Evolutionary conservation across 768 basidiomycete species (phyloP).

Genomic region (Gloeostereum incarnatum): DNA sequence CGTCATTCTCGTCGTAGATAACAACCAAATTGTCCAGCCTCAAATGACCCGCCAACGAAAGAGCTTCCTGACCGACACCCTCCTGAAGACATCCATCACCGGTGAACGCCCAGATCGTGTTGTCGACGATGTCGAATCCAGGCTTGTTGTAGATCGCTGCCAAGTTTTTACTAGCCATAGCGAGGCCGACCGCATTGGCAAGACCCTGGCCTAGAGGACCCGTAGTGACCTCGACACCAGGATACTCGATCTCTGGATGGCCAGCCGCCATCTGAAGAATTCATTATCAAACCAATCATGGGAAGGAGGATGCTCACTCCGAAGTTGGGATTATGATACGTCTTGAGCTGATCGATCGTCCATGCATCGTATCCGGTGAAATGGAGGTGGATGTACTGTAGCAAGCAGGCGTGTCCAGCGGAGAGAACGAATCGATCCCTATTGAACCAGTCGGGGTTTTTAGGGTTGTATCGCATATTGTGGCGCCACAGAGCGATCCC

Average conservation of each 20-base stretch:
- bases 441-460: constrained; percentile 9
- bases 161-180: constrained; percentile 7
- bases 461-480: constrained; percentile 9
- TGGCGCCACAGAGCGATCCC: constrained; percentile 8
- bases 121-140: constrained; percentile 5
- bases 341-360: constrained; percentile 7
- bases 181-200: constrained; percentile 8
- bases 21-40: constrained; percentile 8
- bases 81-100: constrained; percentile 9
- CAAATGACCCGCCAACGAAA: constrained; percentile 7
- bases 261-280: constrained; percentile 9
- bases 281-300: too few relatives aligned
- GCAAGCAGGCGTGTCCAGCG: constrained; percentile 9
- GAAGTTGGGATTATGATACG: constrained; percentile 7
- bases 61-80: constrained; percentile 9
- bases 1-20: constrained; percentile 8
- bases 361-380: constrained; percentile 9
- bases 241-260: constrained; percentile 10
- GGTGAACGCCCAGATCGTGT: constrained; percentile 9
- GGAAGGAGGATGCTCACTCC: too few relatives aligned
- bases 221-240: constrained; percentile 8
- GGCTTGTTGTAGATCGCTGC: constrained; percentile 9
- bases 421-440: constrained; percentile 8
- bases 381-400: constrained; percentile 9
- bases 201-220: constrained; percentile 9